Base-by-base conservation (phyloP, 2,329 filamentous ascomycete species). In the Sclerotinia nivalis region DNA sequence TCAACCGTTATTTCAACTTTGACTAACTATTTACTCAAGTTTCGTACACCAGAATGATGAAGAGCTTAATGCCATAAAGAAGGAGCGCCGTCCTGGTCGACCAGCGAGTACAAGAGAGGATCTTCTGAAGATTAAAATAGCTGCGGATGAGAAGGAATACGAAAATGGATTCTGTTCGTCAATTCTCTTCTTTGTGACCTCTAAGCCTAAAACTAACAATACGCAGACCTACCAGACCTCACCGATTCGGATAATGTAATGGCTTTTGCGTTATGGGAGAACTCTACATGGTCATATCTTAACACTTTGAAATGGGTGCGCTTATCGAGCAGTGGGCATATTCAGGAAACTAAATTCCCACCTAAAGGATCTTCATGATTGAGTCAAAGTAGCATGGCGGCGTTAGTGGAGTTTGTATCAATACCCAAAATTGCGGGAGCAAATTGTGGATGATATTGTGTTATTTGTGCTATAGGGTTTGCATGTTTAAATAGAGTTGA, bases 251-350 rank as follows among this genome's bases (percentile, higher is more conserved):
- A 89, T 61, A 93, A 89, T 74, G 81, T 92, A 66, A 81, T 84
- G 70, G 85, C 87, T 73, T 80, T 98, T 54, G 85, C 88, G 72
- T 84, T 85, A 31, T 98, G 93, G 93, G 91, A 93, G 93, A 91
- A 93, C 73, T 91, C 92, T 5, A 87, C 91, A 37, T 98, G 95
- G 95, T 86, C 91, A 12, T 90, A 91, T 75, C 84, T 97, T 72
- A 88, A 89, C 47, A 90, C 86, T 12, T 79, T 97, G 74, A 88
- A 89, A 71, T 98, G 94, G 85, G 84, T 93, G 71, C 89, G 93
- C 72, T 83, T 97, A 69, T 86, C 86, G 6, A 88, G 85, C 69
- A 84, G 86, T 43, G 93, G 93, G 5, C 82, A 80, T 18, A 85
- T 89, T 72, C 86, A 88, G 76, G 82, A 88, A n/a, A 91, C 91